phyloP scores from a whole-genome alignment of 768 basidiomycete species.

The Daedalea quercina region DNA sequence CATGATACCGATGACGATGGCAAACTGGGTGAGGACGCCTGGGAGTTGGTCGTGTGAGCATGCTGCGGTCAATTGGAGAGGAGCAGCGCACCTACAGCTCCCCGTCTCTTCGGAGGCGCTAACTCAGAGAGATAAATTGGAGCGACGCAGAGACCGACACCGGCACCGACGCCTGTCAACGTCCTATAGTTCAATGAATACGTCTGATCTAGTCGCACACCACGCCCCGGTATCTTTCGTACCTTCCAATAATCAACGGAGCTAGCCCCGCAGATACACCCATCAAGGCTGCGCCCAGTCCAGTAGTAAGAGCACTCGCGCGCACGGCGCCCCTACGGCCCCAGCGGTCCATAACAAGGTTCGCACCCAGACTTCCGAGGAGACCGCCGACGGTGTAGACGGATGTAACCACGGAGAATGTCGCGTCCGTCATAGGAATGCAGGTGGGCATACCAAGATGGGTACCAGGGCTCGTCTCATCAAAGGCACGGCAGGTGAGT shows the following conservation, averaged over 20 bases:
- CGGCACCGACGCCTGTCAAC: slow-evolving; percentile 64
- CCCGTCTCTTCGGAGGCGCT: slow-evolving; percentile 68
- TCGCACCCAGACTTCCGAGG: slow-evolving; percentile 64
- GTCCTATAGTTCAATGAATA: slow-evolving; percentile 31
- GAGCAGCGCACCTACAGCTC: slow-evolving; percentile 52
- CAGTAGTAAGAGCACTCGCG: slow-evolving; percentile 48
- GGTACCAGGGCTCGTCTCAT: slow-evolving; percentile 4
- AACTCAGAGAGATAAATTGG: slow-evolving; percentile 86
- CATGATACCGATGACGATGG: slow-evolving; percentile 83
- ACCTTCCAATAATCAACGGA: slow-evolving; percentile 63
- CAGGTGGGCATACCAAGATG: slow-evolving; percentile 55
- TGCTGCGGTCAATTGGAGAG: neutral
- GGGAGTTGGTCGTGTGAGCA: neutral
- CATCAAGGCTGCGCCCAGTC: slow-evolving; percentile 61
- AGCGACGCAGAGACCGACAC: slow-evolving; percentile 69
- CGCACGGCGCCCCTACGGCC: slow-evolving; percentile 68
- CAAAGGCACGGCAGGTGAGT: slow-evolving; percentile 53
- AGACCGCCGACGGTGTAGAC: slow-evolving; percentile 87
- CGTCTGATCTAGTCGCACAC: too few species aligned
- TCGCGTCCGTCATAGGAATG: slow-evolving; percentile 69
- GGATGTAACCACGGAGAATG: slow-evolving; percentile 80
- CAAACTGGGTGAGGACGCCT: slow-evolving; percentile 80
- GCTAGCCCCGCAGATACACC: slow-evolving; percentile 49
- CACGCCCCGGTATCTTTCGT: slow-evolving; percentile 10
- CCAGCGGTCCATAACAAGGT: slow-evolving; percentile 58